Conservation (phyloP, 768 basidiomycete species). For the Hypholoma sublateritium region DNA sequence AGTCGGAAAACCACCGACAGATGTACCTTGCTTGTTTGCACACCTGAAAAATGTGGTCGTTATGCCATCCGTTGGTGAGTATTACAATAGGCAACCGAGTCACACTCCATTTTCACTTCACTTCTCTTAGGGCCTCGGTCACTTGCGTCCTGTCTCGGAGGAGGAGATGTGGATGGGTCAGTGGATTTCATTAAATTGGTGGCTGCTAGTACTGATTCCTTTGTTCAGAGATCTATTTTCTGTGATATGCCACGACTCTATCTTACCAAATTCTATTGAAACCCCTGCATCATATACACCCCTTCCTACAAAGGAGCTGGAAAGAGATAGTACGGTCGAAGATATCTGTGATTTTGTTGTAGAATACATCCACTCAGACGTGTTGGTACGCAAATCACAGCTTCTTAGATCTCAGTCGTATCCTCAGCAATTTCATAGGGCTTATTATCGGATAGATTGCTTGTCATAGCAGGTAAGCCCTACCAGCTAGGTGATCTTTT, state of each 20-base stretch:
- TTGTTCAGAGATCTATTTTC: constrained; percentile 59
- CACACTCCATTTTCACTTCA: not conserved
- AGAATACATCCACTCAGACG: constrained; percentile 82
- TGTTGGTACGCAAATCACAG: constrained; percentile 51
- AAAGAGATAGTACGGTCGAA: constrained; percentile 54
- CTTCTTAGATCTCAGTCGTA: not conserved
- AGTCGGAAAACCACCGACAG: constrained; percentile 66
- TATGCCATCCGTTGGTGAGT: constrained; percentile 59
- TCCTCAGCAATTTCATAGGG: constrained; percentile 43
- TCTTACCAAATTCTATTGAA: constrained; percentile 54
- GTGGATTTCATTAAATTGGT: constrained; percentile 3
- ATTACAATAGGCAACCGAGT: not conserved
- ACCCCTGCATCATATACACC: constrained; percentile 51
- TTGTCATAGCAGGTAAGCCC: constrained; percentile 66
- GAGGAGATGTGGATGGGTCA: constrained; percentile 83
- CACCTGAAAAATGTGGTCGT: constrained; percentile 72
- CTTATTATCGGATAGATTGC: constrained; percentile 62
- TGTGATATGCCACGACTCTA: constrained; percentile 52
- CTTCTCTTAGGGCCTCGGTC: constrained; percentile 51
- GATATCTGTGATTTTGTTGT: constrained; percentile 82
- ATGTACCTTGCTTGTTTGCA: constrained; percentile 53
- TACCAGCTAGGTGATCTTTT: not conserved
- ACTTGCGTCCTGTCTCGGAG: constrained; percentile 66
- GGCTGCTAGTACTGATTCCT: not conserved
- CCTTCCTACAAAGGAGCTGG: constrained; percentile 35